These are phyloP conservation scores for Fraxinus quadrangulata DNA, from an alignment of 257 asterid species.

Conservation along the genomic window DNA sequence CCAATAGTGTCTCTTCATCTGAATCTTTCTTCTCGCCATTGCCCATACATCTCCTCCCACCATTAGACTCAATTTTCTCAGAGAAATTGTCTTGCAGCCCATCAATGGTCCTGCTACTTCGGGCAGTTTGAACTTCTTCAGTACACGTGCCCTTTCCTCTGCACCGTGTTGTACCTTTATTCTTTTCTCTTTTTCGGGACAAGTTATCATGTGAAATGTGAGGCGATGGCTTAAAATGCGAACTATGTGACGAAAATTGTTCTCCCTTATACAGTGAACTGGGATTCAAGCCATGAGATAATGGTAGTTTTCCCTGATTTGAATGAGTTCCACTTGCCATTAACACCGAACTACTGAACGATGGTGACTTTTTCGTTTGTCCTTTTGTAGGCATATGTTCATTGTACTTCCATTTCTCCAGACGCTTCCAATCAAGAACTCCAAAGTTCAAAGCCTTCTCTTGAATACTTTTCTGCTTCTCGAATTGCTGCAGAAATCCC, in stretches of 20 bases:
- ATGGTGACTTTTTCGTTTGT: constrained; percentile 42
- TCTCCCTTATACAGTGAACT: constrained; percentile 32
- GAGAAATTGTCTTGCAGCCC: constrained; percentile 37
- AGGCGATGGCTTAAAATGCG: constrained; percentile 36
- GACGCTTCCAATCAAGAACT: constrained; percentile 87
- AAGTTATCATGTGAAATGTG: constrained; percentile 31
- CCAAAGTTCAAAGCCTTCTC: constrained; percentile 89
- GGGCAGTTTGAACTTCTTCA: constrained; percentile 40
- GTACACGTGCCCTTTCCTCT: constrained; percentile 42
- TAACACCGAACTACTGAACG: constrained; percentile 33
- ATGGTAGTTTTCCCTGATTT: constrained; percentile 39
- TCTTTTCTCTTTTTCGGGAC: constrained; percentile 33
- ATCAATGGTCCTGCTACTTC: constrained; percentile 33
- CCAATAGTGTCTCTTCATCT: constrained; percentile 33
- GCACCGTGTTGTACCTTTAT: constrained; percentile 26
- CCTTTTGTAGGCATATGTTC: constrained; percentile 62
- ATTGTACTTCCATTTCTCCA: constrained; percentile 82
- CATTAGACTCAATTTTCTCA: constrained; percentile 35
- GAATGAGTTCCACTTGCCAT: constrained; percentile 40
- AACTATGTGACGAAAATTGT: constrained; percentile 30
- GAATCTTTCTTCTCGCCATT: constrained; percentile 44
- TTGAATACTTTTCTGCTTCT: constrained; percentile 59
- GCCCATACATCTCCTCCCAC: constrained; percentile 30
- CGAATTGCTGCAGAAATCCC: constrained; percentile 67
- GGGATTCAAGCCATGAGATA: constrained; percentile 30